Conservation (phyloP, 2,329 filamentous ascomycete genomes). For the Salinomyces thailandicus region DNA sequence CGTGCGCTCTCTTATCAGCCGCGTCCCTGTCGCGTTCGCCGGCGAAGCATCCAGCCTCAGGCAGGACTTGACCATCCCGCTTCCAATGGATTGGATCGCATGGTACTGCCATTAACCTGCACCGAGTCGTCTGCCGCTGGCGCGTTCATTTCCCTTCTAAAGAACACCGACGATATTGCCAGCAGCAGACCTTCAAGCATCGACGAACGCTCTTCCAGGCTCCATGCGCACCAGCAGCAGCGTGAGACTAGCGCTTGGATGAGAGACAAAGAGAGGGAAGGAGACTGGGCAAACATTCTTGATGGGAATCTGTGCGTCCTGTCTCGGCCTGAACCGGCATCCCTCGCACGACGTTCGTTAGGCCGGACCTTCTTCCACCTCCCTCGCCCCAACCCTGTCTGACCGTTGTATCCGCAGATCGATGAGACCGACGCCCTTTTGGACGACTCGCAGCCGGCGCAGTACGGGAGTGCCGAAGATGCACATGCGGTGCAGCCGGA, state of each 20-base stretch:
- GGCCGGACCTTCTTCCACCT: background rate
- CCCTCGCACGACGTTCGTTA: constrained; percentile 36
- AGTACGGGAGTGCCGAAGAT: constrained; percentile 34
- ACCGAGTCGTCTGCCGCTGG: no score
- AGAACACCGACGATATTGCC: no score
- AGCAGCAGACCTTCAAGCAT: no score
- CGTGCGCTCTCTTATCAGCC: no score
- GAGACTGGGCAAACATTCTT: constrained; percentile 16
- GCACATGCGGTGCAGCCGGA: constrained; percentile 30
- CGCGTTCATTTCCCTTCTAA: no score
- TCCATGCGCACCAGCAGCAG: no score
- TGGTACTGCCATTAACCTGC: no score
- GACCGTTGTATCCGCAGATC: background rate
- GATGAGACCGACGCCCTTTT: constrained; percentile 38
- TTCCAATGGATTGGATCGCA: no score
- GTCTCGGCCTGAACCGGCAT: constrained; percentile 35
- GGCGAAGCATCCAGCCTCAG: no score
- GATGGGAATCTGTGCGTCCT: constrained; percentile 42
- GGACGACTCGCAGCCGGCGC: constrained; percentile 31
- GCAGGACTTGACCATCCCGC: no score
- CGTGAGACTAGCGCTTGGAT: background rate
- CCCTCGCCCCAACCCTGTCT: background rate
- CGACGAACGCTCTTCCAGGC: no score
- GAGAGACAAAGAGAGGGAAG: constrained; percentile 1
- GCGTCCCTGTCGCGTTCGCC: no score